Evolutionary conservation across 768 basidiomycete genomes (phyloP).

Genomic region (Trametes villosa): DNA sequence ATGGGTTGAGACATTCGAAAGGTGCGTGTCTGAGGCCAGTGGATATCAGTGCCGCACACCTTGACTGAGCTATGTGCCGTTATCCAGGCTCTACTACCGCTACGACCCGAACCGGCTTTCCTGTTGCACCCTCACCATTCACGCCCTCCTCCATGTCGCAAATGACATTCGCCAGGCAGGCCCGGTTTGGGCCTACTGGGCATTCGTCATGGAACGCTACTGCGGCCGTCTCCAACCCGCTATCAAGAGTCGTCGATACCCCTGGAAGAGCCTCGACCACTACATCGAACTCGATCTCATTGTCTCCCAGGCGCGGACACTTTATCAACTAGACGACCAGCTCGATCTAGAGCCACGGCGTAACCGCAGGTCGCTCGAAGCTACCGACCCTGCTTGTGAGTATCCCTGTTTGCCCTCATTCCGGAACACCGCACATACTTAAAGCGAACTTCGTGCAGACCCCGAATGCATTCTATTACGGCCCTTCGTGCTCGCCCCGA

Average conservation of each 20-base stretch:
- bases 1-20: slow-evolving; percentile 47
- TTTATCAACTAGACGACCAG: slow-evolving; percentile 16
- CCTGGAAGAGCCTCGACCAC: slow-evolving; percentile 24
- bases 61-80: not conserved
- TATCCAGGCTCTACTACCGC: slow-evolving; percentile 37
- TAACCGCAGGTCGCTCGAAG: too few species aligned
- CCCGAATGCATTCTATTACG: too few species aligned
- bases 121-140: slow-evolving; percentile 38
- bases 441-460: too few species aligned
- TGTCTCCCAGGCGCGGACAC: slow-evolving; percentile 18
- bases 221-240: slow-evolving; percentile 25
- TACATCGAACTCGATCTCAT: slow-evolving; percentile 22
- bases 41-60: too few species aligned
- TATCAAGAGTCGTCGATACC: slow-evolving; percentile 27
- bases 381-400: too few species aligned
- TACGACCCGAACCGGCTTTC: slow-evolving; percentile 26
- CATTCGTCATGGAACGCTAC: too few species aligned
- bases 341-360: slow-evolving; percentile 1
- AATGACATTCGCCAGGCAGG: slow-evolving; percentile 31
- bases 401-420: too few species aligned
- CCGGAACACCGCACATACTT: too few species aligned
- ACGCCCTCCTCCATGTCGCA: slow-evolving; percentile 37
- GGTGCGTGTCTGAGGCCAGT: too few species aligned
- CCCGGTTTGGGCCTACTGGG: slow-evolving; percentile 35
- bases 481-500: too few species aligned